Base-by-base conservation (phyloP, 352 stramenopile genomes). In the Globisporangium rhizosaccharum region DNA sequence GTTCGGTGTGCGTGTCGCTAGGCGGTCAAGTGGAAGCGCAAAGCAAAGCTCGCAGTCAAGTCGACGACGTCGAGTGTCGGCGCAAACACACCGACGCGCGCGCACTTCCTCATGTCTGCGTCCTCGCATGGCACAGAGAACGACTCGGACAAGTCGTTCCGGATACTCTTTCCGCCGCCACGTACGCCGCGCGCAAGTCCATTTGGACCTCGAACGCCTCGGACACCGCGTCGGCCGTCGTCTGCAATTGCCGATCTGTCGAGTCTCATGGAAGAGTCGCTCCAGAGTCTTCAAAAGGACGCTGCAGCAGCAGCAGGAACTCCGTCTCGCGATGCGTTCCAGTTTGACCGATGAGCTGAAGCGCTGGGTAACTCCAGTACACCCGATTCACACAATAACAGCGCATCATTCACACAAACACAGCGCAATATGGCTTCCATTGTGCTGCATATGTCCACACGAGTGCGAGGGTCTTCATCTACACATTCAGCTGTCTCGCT, bases 201-300 rank as follows among this genome's bases (percentile, higher is more conserved):
- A 23, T 20, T 20, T 5, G 37, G 33, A 7, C 59, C 52, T 1
- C 44, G 59, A 10, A 65, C 52, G 12, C 59, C 59, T 7, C 46
- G 53, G 20, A 65, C 59, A 10, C 53, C 59, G 17, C 71, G 72
- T 30, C 75, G 77, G 20, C 72, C 76, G 15, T 85, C 75, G 0
- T 85, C 73, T n/a, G 79, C 79, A 45, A 91, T 91, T 76, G 71
- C 78, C 7, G 81, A 91, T 58, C 62, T 91, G 6, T 91, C 83
- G 18, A 85, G 68, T 65, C 67, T 90, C 15, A 91, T 93, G 84
- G 79, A 93, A 54, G 71, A 90, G 20, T 90, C 81, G 14, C 66
- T 93, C 23, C 68, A 83, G 2, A 81, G 67, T 42, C 71, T 92
- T 26, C 76, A 76, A 6, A 87, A 81, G 25, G 78, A 88, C 45